Conservation (phyloP, 441 rosid genomes). For the Pelargonium citronellum region DNA sequence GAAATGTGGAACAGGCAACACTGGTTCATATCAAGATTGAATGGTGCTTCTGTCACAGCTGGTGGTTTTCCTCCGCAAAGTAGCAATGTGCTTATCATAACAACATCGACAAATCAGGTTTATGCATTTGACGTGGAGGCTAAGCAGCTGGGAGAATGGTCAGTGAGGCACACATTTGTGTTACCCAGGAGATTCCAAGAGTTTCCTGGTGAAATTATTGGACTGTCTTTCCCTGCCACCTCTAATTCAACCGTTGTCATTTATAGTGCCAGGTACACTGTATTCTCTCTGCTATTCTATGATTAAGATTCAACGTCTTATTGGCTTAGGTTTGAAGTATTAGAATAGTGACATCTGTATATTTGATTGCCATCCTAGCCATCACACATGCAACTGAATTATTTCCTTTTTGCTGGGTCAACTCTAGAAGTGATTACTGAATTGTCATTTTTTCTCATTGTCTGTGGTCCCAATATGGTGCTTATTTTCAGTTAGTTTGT, state of each 20-base stretch:
- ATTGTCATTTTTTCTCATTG: too few relatives aligned
- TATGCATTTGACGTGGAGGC: slow-evolving; percentile 84
- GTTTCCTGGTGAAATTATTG: slow-evolving; percentile 90
- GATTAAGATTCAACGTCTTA: too few relatives aligned
- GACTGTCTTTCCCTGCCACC: slow-evolving; percentile 73
- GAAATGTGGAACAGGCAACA: slow-evolving; percentile 63
- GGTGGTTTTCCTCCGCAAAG: slow-evolving; percentile 79
- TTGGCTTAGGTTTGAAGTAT: too few relatives aligned
- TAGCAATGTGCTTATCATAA: slow-evolving; percentile 59
- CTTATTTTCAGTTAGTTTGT: not conserved
- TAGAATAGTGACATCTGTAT: too few relatives aligned
- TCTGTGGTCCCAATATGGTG: too few relatives aligned
- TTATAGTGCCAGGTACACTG: slow-evolving; percentile 76
- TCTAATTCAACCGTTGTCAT: slow-evolving; percentile 58
- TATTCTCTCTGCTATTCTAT: not conserved
- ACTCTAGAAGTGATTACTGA: not conserved
- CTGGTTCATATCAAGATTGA: slow-evolving; percentile 88
- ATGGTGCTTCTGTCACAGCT: slow-evolving; percentile 89
- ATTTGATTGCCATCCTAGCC: not conserved
- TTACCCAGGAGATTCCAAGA: slow-evolving; percentile 74
- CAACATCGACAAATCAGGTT: slow-evolving; percentile 79
- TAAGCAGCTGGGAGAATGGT: slow-evolving; percentile 84
- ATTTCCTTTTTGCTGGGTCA: not conserved
- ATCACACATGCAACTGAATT: not conserved
- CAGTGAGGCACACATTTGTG: slow-evolving; percentile 43